Conservation (phyloP, 2,329 filamentous ascomycete genomes). For the Trichoderma sp. region DNA sequence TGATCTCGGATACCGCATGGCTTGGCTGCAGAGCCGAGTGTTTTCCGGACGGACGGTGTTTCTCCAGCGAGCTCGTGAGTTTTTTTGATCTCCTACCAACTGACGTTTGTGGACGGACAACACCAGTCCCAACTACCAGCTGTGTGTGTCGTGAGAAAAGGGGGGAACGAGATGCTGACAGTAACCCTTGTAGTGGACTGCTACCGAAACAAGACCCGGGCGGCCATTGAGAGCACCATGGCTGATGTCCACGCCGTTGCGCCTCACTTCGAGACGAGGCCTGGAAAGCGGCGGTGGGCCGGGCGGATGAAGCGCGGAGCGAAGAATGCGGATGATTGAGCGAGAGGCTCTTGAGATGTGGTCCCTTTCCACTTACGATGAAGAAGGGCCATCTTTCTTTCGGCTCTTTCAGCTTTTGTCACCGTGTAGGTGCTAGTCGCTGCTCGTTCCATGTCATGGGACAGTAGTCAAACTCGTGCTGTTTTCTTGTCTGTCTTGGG, state of each 20-base stretch:
- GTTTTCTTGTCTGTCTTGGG: no score
- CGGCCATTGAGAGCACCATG: slow-evolving; percentile 75
- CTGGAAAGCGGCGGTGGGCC: slow-evolving; percentile 77
- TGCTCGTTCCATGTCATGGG: no score
- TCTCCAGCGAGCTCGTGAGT: slow-evolving; percentile 87
- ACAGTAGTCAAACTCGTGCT: no score
- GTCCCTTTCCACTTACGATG: no score
- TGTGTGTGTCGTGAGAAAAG: neutral
- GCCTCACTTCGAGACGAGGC: slow-evolving; percentile 85
- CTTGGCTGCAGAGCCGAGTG: slow-evolving; percentile 91
- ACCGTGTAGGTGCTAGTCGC: no score
- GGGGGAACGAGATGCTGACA: neutral
- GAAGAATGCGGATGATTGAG: slow-evolving; percentile 38
- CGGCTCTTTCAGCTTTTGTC: neutral
- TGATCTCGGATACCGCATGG: slow-evolving; percentile 92
- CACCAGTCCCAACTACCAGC: no score
- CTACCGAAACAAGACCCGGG: slow-evolving; percentile 88
- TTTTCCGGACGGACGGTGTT: slow-evolving; percentile 87
- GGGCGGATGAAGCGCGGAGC: slow-evolving; percentile 54
- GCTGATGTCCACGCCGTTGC: slow-evolving; percentile 74
- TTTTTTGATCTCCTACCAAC: neutral
- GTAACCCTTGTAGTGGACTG: slow-evolving; percentile 69
- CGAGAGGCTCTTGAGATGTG: neutral
- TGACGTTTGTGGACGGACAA: no score
- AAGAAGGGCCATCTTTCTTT: no score